Evolutionary conservation across 169 alveolate species (phyloP).

Genomic region (Cryptosporidium bovis): DNA sequence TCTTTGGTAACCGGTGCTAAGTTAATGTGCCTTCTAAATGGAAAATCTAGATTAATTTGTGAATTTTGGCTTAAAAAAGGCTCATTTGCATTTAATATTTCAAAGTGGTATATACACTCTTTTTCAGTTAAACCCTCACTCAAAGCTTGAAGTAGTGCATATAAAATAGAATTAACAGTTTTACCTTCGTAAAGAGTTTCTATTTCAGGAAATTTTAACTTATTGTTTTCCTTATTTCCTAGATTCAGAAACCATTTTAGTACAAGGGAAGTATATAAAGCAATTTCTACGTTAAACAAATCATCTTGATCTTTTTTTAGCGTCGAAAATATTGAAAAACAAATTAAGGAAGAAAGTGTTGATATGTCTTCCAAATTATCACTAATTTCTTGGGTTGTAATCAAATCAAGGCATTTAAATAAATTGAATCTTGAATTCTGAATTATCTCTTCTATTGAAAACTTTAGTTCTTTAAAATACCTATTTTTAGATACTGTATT

Average conservation of each 20-base stretch:
- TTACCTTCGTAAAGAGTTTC: not conserved
- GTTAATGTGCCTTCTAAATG: slow-evolving; percentile 9
- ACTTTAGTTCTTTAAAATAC: not conserved
- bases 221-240: not conserved
- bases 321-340: slow-evolving; percentile 20
- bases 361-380: not conserved
- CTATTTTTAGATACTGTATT: not conserved
- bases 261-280: not conserved
- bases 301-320: not conserved
- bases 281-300: slow-evolving; percentile 22
- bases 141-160: slow-evolving; percentile 15
- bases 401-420: slow-evolving; percentile 17
- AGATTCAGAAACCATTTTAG: slow-evolving; percentile 11
- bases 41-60: not conserved
- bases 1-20: slow-evolving; percentile 21
- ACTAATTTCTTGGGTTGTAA: not conserved
- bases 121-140: slow-evolving; percentile 25
- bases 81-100: not conserved
- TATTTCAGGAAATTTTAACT: not conserved
- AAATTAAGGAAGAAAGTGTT: slow-evolving; percentile 3
- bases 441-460: not conserved
- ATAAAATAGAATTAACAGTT: not conserved
- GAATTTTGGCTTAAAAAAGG: slow-evolving; percentile 13
- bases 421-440: slow-evolving; percentile 35
- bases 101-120: slow-evolving; percentile 42